Conservation (phyloP, 192 early-diverging fungal genomes). For the Diversispora epigaea region DNA sequence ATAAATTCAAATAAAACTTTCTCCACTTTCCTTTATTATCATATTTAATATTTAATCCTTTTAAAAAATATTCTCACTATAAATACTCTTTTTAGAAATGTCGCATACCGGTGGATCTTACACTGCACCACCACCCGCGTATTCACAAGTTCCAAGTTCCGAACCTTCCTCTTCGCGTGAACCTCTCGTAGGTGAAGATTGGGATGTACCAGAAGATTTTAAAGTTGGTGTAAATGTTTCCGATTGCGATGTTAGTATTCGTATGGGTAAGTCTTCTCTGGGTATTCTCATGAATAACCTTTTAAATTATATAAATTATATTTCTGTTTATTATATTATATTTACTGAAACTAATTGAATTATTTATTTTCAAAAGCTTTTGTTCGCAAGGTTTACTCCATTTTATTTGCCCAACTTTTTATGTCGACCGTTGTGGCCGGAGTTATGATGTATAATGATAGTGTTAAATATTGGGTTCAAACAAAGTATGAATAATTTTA, state of each 20-base stretch:
- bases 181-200: neutral
- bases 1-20: no score
- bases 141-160: neutral
- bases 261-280: conserved; percentile 28
- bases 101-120: neutral
- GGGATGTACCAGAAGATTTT: conserved; percentile 54
- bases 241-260: conserved; percentile 49
- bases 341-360: neutral
- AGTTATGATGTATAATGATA: conserved; percentile 57
- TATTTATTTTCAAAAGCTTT: conserved; percentile 44
- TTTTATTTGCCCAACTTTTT: conserved; percentile 63
- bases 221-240: conserved; percentile 49
- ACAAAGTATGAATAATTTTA: conserved; percentile 40
- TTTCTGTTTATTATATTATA: neutral
- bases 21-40: no score
- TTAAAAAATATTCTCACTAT: no score
- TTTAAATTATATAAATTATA: neutral
- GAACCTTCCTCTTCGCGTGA: neutral
- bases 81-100: no score
- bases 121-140: conserved; percentile 9
- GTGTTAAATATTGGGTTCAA: conserved; percentile 54
- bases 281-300: neutral
- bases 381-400: conserved; percentile 72
- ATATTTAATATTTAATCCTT: no score
- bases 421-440: conserved; percentile 55